Evolutionary conservation across 768 basidiomycete genomes (phyloP).

Genomic region (Lactifluus pinguis): DNA sequence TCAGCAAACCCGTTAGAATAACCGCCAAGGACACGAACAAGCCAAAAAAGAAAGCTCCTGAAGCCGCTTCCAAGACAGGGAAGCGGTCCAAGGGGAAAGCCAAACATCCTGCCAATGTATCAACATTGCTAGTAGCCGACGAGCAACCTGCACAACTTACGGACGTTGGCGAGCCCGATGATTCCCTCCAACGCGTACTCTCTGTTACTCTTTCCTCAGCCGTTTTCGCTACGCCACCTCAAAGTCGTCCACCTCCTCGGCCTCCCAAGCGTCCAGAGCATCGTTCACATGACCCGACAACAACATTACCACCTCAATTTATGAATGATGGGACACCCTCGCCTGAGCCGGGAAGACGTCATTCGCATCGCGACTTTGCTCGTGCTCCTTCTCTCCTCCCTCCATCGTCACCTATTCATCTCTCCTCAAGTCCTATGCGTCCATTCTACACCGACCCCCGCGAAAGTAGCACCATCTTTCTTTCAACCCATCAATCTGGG

Average conservation of each 20-base stretch:
- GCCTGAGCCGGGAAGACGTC: slow-evolving; percentile 6
- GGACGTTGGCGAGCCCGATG: background rate
- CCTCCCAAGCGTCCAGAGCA: slow-evolving; percentile 10
- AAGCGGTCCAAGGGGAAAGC: slow-evolving; percentile 7
- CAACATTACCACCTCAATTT: slow-evolving; percentile 7
- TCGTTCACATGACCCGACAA: slow-evolving; percentile 8
- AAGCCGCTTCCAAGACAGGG: background rate
- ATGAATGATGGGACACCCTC: slow-evolving; percentile 8
- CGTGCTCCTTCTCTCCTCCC: slow-evolving; percentile 2
- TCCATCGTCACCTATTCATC: slow-evolving; percentile 10
- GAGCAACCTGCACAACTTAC: background rate
- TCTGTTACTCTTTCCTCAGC: background rate
- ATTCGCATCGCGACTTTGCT: too few species aligned
- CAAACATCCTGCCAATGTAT: background rate
- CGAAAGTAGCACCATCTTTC: background rate
- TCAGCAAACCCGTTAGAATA: background rate
- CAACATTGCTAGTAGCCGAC: background rate
- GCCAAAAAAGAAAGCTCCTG: background rate
- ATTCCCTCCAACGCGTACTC: background rate
- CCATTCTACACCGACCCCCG: background rate
- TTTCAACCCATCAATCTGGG: background rate
- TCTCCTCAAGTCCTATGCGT: slow-evolving; percentile 7
- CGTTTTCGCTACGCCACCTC: slow-evolving; percentile 13
- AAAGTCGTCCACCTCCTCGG: slow-evolving; percentile 8
- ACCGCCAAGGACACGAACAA: background rate